phyloP scores from a whole-genome alignment of 1,139 yeast species.

The Debaryomyces robertsiae region DNA sequence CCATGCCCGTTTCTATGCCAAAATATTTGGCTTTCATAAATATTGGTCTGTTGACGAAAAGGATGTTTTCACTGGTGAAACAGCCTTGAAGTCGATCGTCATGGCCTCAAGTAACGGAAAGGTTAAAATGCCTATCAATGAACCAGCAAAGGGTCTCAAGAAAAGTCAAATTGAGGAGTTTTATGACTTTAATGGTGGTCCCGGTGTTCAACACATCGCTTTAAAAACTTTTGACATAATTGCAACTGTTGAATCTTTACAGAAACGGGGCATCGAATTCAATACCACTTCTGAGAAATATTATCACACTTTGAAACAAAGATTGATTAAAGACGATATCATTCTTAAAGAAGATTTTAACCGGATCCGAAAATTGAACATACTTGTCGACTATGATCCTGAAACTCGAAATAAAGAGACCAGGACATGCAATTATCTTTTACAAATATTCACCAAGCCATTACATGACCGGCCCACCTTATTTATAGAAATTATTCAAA shows the following conservation, averaged over 20 bases:
- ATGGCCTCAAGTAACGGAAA: slow-evolving; percentile 70
- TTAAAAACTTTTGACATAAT: slow-evolving; percentile 62
- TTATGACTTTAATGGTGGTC: slow-evolving; percentile 70
- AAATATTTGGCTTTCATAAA: slow-evolving; percentile 69
- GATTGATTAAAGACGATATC: slow-evolving; percentile 41
- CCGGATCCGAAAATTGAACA: slow-evolving; percentile 47
- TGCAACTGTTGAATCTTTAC: slow-evolving; percentile 54
- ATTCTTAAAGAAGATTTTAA: slow-evolving; percentile 48
- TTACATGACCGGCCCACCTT: slow-evolving; percentile 77
- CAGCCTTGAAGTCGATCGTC: slow-evolving; percentile 73
- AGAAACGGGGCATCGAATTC: slow-evolving; percentile 67
- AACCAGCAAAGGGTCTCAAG: slow-evolving; percentile 69
- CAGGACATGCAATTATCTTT: slow-evolving; percentile 57
- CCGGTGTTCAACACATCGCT: slow-evolving; percentile 86
- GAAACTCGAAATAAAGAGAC: slow-evolving; percentile 30
- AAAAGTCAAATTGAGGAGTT: slow-evolving; percentile 84
- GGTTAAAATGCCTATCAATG: slow-evolving; percentile 81
- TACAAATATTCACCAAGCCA: slow-evolving; percentile 80
- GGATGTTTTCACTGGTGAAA: slow-evolving; percentile 66
- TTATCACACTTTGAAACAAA: slow-evolving; percentile 49
- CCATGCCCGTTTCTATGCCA: slow-evolving; percentile 60
- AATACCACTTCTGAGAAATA: slow-evolving; percentile 59
- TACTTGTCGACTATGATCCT: slow-evolving; percentile 75
- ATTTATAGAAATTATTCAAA: slow-evolving; percentile 77
- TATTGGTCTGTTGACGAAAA: slow-evolving; percentile 85